Base-by-base conservation (phyloP, 1,284 basidiomycete genomes). In the Moesziomyces parantarcticus region DNA sequence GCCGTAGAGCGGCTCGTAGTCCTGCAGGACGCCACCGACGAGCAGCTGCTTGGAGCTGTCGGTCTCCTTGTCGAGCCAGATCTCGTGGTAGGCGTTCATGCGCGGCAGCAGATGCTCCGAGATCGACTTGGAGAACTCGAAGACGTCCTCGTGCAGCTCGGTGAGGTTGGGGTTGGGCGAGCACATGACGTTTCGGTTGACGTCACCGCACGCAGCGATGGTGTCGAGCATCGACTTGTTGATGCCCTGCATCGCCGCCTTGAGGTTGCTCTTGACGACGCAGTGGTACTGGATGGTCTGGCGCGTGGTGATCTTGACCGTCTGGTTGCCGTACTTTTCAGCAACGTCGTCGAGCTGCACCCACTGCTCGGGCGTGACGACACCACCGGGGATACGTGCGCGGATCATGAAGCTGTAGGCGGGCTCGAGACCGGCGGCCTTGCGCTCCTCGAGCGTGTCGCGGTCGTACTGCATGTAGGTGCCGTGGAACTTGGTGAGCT, bases 201-300 rank as follows among this genome's bases (percentile, higher is more conserved):
- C 97, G 84, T 99, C 96, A 84, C 96, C 97, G 80, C 97, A 99
- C 26, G 97, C 96, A 48, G 96, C 96, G 67, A 99, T 90, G 5
- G 97, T 99, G 86, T 99, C 97, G 66, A 99, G 87, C 78, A 97
- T 84, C 32, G 88, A 90, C 63, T 91, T 88, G 86, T 99, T 99
- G 85, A 99, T 98, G 60, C 91, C 93, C 86, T 97, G 94, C 83
- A 99, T 98, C 21, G 94, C 92, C 42, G 92, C 90, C 87, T 99
- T 99, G 84, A 99, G 86, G 85, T 99, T 93, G 74, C 89, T 89
- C 88, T 99, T 99, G 87, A 99, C 92, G 76, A 99, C 91, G 68
- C 96, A 96, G 85, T 99, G 96, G 89, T 97, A 99, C 86, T 99
- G 96, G 90, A 98, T 98, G n/a, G 97, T 99, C 86, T 95, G 91